A percentile compares a stretch with the other conserved stretches of the same genome.
phyloP scores from a whole-genome alignment of 2,329 filamentous ascomycete species.

The Trichophyton verrucosum region DNA sequence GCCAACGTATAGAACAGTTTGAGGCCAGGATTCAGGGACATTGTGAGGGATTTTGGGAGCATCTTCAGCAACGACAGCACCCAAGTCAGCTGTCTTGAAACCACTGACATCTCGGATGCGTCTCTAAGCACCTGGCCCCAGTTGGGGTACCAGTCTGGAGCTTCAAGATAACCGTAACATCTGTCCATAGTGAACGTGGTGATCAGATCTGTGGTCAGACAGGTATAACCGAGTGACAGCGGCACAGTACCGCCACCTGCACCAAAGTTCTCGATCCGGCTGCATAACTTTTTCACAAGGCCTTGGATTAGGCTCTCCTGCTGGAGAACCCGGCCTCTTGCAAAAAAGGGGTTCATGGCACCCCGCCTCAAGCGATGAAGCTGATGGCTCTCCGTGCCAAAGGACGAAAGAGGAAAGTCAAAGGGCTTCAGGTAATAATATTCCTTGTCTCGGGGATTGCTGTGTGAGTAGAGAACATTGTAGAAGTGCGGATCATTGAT shows the following conservation, averaged over 20 bases:
- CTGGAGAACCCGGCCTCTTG: conserved; percentile 13
- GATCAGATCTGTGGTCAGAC: conserved; percentile 34
- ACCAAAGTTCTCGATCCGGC: conserved; percentile 8
- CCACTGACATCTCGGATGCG: conserved; percentile 8
- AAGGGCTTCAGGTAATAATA: conserved; percentile 18
- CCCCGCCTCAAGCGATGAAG: conserved; percentile 19
- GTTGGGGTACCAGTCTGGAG: conserved; percentile 17
- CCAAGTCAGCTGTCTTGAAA: conserved; percentile 10
- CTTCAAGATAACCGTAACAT: conserved; percentile 22
- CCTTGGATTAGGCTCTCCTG: conserved; percentile 15
- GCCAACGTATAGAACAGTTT: conserved; percentile 9
- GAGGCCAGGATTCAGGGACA: conserved; percentile 10
- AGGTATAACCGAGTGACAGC: conserved; percentile 14
- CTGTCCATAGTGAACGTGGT: conserved; percentile 31
- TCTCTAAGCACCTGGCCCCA: conserved; percentile 19
- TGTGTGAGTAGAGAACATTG: conserved; percentile 16
- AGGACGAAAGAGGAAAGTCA: conserved; percentile 21
- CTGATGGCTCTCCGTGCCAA: conserved; percentile 18
- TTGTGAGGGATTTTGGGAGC: conserved; percentile 5
- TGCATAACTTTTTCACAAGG: conserved; percentile 15
- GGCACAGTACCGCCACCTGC: conserved; percentile 3
- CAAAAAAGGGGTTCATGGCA: conserved; percentile 22
- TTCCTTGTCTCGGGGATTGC: conserved; percentile 16
- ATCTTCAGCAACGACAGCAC: conserved; percentile 7
- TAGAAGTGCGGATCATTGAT: conserved; percentile 18